A percentile compares a stretch with the other conserved stretches of the same genome.
Conservation (phyloP, 805 yeast species). For the Vanderwaltozyma polyspora region DNA sequence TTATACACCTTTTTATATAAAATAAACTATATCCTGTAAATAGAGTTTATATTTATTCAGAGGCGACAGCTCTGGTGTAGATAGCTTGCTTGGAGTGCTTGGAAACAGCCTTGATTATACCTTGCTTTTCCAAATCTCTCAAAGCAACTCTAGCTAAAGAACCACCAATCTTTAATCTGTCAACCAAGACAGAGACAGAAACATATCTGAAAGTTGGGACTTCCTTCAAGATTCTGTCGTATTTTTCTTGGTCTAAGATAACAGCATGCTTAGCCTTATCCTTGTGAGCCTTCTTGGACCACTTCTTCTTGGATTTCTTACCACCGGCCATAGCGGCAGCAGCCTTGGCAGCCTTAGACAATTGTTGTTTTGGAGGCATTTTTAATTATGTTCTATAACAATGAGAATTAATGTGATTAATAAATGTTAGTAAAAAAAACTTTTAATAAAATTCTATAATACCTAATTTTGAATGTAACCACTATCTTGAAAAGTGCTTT, state of each 20-base stretch:
- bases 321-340: constrained; percentile 99
- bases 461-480: too few relatives aligned
- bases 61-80: constrained; percentile 74
- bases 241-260: constrained; percentile 93
- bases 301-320: constrained; percentile 99
- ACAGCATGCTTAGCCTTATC: constrained; percentile 99
- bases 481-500: too few relatives aligned
- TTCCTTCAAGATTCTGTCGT: constrained; percentile 98
- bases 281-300: constrained; percentile 99
- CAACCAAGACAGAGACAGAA: constrained; percentile 96
- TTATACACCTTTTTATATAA: too few relatives aligned
- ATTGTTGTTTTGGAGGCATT: constrained; percentile 99
- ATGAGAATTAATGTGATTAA: background rate
- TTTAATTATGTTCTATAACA: constrained; percentile 19
- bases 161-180: constrained; percentile 98
- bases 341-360: constrained; percentile 98
- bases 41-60: too few relatives aligned
- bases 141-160: constrained; percentile 98
- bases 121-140: constrained; percentile 88
- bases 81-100: constrained; percentile 94
- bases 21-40: too few relatives aligned
- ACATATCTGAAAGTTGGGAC: constrained; percentile 98
- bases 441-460: too few relatives aligned
- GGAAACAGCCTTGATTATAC: constrained; percentile 87
- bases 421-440: too few relatives aligned